Conservation (phyloP, 257 asterid genomes). For the Anisodus tanguticus region DNA sequence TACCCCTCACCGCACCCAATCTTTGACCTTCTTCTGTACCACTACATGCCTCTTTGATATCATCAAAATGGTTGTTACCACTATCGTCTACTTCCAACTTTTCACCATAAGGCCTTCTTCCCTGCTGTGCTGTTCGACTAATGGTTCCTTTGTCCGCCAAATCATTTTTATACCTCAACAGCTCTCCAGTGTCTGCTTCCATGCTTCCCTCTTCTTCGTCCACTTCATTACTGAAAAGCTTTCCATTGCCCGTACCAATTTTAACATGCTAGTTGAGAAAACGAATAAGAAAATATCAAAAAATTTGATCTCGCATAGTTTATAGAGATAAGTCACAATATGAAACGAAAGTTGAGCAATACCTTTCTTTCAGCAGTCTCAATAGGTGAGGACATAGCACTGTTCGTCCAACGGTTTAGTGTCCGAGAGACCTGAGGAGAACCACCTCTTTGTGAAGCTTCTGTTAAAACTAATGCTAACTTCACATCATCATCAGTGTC, state of each 20-base stretch:
- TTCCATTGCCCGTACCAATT: conserved; percentile 47
- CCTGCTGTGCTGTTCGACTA: conserved; percentile 45
- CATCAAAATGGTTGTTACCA: conserved; percentile 59
- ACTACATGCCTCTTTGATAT: conserved; percentile 76
- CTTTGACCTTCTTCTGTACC: conserved; percentile 74
- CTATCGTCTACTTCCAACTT: conserved; percentile 52
- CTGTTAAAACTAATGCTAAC: conserved; percentile 80
- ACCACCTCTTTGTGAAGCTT: conserved; percentile 88
- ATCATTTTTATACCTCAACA: conserved; percentile 52
- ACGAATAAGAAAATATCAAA: conserved; percentile 1
- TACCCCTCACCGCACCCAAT: conserved; percentile 52
- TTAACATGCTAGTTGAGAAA: conserved; percentile 39
- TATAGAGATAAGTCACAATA: background rate
- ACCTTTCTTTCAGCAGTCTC: conserved; percentile 73
- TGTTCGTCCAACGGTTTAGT: conserved; percentile 72
- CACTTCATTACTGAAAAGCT: conserved; percentile 57
- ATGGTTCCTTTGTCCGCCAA: conserved; percentile 44
- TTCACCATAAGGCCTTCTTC: conserved; percentile 45
- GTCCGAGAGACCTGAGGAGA: conserved; percentile 89
- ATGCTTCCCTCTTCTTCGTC: conserved; percentile 83
- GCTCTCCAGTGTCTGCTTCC: conserved; percentile 73
- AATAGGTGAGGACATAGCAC: conserved; percentile 71
- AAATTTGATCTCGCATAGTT: conserved; percentile 22
- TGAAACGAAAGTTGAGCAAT: conserved; percentile 34
- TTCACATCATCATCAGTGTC: conserved; percentile 73